A percentile compares a stretch with the other conserved stretches of the same genome.
Conservation (phyloP, 805 yeast species). For the Yarrowia sp. region DNA sequence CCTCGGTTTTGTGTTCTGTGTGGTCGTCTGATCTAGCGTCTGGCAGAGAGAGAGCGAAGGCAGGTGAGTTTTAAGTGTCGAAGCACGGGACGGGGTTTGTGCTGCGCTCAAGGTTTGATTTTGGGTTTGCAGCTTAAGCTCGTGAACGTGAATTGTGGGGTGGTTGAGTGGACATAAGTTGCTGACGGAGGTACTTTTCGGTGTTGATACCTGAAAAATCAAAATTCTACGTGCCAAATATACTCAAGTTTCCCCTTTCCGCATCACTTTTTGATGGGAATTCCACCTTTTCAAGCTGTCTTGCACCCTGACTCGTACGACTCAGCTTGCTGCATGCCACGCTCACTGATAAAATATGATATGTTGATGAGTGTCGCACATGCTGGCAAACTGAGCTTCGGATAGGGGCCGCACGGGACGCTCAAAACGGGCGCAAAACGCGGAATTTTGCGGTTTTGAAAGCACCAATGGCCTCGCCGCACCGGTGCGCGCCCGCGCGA, state of each 20-base stretch:
- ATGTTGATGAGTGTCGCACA: slow-evolving; percentile 1
- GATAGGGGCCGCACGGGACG: no score
- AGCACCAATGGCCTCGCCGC: no score
- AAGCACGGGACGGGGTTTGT: slow-evolving; percentile 20
- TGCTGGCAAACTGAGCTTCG: no score
- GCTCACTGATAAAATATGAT: not conserved
- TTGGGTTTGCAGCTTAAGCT: slow-evolving; percentile 19
- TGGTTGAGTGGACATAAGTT: not conserved
- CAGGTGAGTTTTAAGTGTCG: slow-evolving; percentile 1
- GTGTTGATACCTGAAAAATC: no score
- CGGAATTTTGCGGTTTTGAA: no score
- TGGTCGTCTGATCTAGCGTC: slow-evolving; percentile 23
- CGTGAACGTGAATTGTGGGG: slow-evolving; percentile 25
- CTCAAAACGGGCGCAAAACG: no score
- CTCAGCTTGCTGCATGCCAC: slow-evolving; percentile 11
- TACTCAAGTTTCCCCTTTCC: no score
- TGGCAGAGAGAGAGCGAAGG: not conserved
- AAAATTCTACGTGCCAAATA: no score
- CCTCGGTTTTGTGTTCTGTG: not conserved
- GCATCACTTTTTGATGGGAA: no score
- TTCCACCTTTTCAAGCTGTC: not conserved
- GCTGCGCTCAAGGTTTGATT: slow-evolving; percentile 5
- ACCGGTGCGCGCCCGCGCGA: no score
- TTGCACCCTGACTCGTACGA: not conserved
- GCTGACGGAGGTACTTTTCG: no score